Evolutionary conservation across 176 grass and related monocot genomes (phyloP), one percentile per base, ranked within the genome.

Genomic region (Lolium multiflorum): DNA sequence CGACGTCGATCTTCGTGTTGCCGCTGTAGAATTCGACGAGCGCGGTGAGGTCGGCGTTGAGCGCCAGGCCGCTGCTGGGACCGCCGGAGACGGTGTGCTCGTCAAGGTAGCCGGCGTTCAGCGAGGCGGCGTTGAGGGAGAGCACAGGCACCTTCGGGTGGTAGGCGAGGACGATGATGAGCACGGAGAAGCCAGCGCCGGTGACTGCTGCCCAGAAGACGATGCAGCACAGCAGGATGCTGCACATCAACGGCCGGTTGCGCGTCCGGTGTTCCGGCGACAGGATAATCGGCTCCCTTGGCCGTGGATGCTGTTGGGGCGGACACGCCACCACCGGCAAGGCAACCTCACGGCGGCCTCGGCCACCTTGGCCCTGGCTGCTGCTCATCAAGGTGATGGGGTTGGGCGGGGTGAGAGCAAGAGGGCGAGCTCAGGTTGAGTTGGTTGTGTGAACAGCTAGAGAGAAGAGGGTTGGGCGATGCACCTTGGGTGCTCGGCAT

Each of bases 71-170:
- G 12, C 7, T 18, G 75, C 83, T 21, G 6, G 83, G 68, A 41
- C 18, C 43, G 43, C 70, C 70, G 70, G 43, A 10, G 41, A 48
- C n/a, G 3, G 41, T 73, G 20, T 71, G 71, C n/a, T 90, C 84
- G 87, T 96, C 89, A 35, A 98, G 18, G 77, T 94, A 96, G 6
- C 89, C 97, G 0, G 88, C 88, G 63, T 96, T 98, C 21, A 98
- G 84, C 10, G 86, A 89, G 39, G 90, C 91, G 16, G 61, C 35
- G 75, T 2, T 8, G 6, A 24, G 2, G 8, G 9, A 60, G 8
- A 60, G n/a, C 8, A n/a, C 6, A 6, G 96, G 93, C 35, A 28
- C 39, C 63, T 88, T 77, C 12, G 96, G 93, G 67, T 81, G 91
- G 92, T 92, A 96, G 9, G 82, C 0, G 24, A 95, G 78, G 86